Percentiles rank a stretch among this genome's conserved stretches.
Evolutionary conservation across 73 alveolate genomes (phyloP).

Genomic region (Tetrahymena borealis): DNA sequence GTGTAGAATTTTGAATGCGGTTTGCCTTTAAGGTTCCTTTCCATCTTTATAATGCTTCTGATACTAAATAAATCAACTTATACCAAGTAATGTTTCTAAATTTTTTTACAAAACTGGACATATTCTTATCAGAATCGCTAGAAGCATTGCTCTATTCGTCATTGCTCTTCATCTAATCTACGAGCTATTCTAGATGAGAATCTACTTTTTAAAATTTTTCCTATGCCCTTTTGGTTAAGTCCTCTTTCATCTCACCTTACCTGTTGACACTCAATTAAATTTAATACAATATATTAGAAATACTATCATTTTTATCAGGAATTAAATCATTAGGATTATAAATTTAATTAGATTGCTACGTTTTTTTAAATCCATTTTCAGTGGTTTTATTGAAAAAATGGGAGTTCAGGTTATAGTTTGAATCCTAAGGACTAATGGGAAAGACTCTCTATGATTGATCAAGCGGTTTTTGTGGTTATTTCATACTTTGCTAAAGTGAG

Average conservation of each 20-base stretch:
- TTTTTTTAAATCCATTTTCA: neutral
- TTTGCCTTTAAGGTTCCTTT: neutral
- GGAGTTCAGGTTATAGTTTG: too few species aligned
- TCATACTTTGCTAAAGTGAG: neutral
- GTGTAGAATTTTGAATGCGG: neutral
- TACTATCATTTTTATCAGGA: neutral
- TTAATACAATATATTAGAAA: neutral
- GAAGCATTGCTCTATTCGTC: neutral
- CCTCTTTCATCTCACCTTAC: neutral
- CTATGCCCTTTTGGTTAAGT: neutral
- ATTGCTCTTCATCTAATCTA: neutral
- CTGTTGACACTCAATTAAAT: neutral
- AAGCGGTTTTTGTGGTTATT: neutral
- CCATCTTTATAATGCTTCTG: neutral
- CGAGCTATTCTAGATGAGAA: neutral
- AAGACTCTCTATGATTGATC: neutral
- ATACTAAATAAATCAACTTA: neutral
- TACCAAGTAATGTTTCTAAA: neutral
- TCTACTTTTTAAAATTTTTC: neutral
- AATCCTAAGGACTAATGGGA: neutral
- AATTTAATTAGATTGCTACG: neutral
- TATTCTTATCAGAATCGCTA: neutral
- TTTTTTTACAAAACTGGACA: neutral
- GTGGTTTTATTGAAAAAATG: too few species aligned
- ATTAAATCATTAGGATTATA: neutral